Evolutionary conservation across 2,329 filamentous ascomycete species (phyloP).

Genomic region (Dryadomyces quercus-mongolicae): DNA sequence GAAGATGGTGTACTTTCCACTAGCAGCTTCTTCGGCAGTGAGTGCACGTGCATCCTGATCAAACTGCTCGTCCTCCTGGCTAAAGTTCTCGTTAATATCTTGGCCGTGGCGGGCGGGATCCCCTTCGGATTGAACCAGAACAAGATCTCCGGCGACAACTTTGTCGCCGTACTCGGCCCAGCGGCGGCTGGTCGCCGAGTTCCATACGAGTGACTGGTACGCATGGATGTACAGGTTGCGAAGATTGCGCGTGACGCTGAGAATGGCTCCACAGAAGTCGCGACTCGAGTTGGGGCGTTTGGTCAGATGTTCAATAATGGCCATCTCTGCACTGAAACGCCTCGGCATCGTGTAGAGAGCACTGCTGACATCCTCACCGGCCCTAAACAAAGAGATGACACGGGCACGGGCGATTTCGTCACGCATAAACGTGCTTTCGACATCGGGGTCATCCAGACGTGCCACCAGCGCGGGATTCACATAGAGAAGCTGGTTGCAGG

Average conservation of each 20-base stretch:
- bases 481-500: constrained; percentile 63
- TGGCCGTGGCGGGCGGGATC: constrained; percentile 25
- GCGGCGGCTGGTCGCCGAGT: constrained; percentile 67
- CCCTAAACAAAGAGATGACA: constrained; percentile 64
- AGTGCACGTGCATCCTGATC: constrained; percentile 55
- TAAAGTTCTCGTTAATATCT: constrained; percentile 50
- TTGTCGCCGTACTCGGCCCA: constrained; percentile 62
- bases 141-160: constrained; percentile 76
- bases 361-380: constrained; percentile 41
- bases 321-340: constrained; percentile 69
- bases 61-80: constrained; percentile 29
- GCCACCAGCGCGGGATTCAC: constrained; percentile 49
- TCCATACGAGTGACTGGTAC: constrained; percentile 94
- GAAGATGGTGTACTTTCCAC: constrained; percentile 67
- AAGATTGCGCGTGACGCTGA: constrained; percentile 68
- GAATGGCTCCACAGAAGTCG: constrained; percentile 73
- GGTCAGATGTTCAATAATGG: constrained; percentile 63
- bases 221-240: constrained; percentile 94
- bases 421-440: constrained; percentile 38
- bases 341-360: constrained; percentile 61
- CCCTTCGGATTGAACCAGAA: constrained; percentile 38
- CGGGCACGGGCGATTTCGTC: constrained; percentile 73
- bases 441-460: constrained; percentile 30
- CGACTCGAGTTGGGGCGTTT: constrained; percentile 36
- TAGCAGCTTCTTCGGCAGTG: constrained; percentile 63